A percentile compares a stretch with the other conserved stretches of the same genome.
Conservation (phyloP, 176 grass and related monocot species). For the Ananas comosus region DNA sequence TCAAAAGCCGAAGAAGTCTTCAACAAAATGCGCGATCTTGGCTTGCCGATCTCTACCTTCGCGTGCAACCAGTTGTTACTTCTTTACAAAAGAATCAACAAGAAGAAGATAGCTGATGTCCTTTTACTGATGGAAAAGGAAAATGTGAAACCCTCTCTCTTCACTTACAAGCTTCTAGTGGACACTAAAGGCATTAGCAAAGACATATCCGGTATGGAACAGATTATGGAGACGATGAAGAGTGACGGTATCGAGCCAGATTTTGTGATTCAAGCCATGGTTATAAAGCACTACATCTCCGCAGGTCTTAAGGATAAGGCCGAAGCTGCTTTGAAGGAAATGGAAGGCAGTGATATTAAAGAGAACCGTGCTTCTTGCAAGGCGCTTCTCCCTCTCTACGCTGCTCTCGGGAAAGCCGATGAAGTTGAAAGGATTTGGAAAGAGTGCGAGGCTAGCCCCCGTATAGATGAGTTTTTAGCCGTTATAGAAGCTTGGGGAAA, state of each 20-base stretch:
- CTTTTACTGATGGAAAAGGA: conserved; percentile 63
- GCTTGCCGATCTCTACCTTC: conserved; percentile 34
- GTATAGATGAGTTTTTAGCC: conserved; percentile 23
- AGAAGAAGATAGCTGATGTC: conserved; percentile 65
- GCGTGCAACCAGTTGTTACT: conserved; percentile 64
- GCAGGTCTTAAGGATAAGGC: conserved; percentile 55
- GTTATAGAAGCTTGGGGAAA: conserved; percentile 58
- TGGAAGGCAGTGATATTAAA: conserved; percentile 54
- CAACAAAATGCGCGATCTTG: conserved; percentile 61
- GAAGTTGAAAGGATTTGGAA: conserved; percentile 61
- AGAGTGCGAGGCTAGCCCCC: conserved; percentile 35
- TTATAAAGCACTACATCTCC: conserved; percentile 55
- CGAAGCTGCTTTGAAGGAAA: conserved; percentile 31
- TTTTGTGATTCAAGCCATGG: conserved; percentile 27
- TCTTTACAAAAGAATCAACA: conserved; percentile 62
- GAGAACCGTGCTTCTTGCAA: conserved; percentile 43
- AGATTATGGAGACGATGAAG: conserved; percentile 47
- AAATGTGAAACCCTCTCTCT: conserved; percentile 50
- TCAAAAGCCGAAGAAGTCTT: conserved; percentile 51
- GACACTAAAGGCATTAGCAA: conserved; percentile 32
- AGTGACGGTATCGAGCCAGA: conserved; percentile 43
- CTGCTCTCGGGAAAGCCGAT: conserved; percentile 39
- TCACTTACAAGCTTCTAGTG: conserved; percentile 69
- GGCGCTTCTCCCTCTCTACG: conserved; percentile 44
- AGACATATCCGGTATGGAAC: conserved; percentile 58